Evolutionary conservation across 257 asterid species (phyloP), one percentile per base, ranked within the genome.

Genomic region (Solanum tacnaense): DNA sequence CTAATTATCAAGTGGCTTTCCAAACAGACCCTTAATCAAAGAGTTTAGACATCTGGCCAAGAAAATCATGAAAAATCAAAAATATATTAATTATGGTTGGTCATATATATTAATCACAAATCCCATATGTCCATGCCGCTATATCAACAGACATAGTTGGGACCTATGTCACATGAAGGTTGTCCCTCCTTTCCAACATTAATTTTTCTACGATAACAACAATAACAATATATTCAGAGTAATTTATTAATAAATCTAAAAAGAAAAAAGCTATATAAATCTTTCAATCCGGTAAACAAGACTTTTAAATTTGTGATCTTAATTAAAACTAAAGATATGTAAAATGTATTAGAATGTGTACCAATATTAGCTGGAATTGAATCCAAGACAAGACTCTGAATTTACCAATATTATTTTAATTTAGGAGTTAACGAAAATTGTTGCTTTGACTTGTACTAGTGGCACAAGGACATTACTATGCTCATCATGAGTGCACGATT

Each of bases 101-200:
- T 72, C 15, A 29, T 70, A 29, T 29, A 32, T 34, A 72, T 20
- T 74, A 74, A 36, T 74, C 52, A 36, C 31, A 74, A 74, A 35
- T 36, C 52, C 52, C 56, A 35, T 36, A 36, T 74, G 83, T 35
- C 31, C 52, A 35, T 35, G 84, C 15, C 36, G 35, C 15, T 41
- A 13, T 13, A 39, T n/a, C 62, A 78, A 78, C 36, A 16, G 23
- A 76, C 84, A 25, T 13, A 39, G 21, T 76, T 39, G 36, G 84
- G 84, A 76, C 60, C 60, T 39, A 38, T 13, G 32, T 76, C 84
- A 76, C 84, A n/a, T 39, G 35, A 46, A 76, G 84, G 34, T 38
- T 11, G 21, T 12, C 31, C 23, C 4, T 31, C 13, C 23, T 31
- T 29, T 20, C 15, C 15, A 31, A 71, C 78, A 31, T 71, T 8